Percentiles rank a stretch among this genome's conserved stretches.
Conservation (phyloP, 139 green algal genomes). For the Pycnococcus provasolii region DNA sequence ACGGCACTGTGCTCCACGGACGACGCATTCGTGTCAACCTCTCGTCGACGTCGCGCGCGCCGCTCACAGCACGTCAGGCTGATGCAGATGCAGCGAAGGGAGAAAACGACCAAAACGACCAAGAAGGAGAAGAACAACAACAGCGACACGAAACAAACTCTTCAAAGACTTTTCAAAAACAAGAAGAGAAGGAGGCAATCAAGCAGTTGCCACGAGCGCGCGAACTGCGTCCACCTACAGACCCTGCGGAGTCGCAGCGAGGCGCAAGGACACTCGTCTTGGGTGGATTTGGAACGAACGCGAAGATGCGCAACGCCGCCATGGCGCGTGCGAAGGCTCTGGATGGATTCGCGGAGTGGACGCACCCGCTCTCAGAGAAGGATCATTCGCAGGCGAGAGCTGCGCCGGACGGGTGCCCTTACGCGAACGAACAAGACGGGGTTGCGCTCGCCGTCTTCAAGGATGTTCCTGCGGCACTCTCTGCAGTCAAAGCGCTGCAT, state of each 20-base stretch:
- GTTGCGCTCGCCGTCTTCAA: neutral
- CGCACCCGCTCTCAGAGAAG: neutral
- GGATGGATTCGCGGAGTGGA: neutral
- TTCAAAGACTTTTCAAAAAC: neutral
- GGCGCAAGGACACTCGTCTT: neutral
- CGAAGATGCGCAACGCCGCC: conserved; percentile 8
- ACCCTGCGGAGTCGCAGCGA: neutral
- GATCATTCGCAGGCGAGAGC: neutral
- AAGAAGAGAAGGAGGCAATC: neutral
- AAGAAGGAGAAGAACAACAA: neutral
- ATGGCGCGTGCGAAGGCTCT: no score
- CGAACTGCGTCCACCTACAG: neutral
- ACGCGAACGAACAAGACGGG: neutral
- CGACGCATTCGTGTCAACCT: neutral
- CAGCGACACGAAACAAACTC: neutral
- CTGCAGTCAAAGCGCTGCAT: neutral
- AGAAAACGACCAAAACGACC: neutral
- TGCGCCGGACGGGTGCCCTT: neutral
- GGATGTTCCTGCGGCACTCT: neutral
- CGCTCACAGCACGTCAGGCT: neutral
- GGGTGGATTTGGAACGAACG: neutral
- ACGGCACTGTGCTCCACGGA: neutral
- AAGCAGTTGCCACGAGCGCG: neutral
- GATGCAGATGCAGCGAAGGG: neutral
- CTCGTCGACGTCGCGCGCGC: neutral